Base-by-base conservation (phyloP, 2,329 filamentous ascomycete species). In the Mycosphaerelloides madeirae region DNA sequence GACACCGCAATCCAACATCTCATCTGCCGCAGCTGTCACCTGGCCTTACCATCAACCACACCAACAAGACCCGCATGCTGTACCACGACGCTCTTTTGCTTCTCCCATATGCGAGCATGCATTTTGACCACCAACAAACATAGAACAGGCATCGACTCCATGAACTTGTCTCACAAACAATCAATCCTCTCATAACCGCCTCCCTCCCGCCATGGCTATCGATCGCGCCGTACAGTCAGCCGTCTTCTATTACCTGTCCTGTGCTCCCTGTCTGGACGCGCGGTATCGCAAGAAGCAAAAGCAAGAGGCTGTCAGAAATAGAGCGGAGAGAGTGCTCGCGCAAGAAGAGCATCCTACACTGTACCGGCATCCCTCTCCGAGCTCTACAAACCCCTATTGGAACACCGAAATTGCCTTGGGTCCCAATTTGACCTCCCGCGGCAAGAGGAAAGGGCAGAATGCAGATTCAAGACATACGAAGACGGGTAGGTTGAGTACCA, bases 301-400 rank as follows among this genome's bases (percentile, higher is more conserved):
- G 65, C 78, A 79, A 55, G 77, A 87, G 63, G 85, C 86, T 38
- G 81, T 80, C 61, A 77, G 77, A 57, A 81, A 84, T 49, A 76
- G 82, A 44, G 73, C 78, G 55, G 79, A 84, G 54, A 83, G 85
- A 63, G 75, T 77, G 35, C 78, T 74, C 47, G 67, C 82, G 46
- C 78, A 85, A 55, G 77, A 76, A 43, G 80, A 88, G 53, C 80
- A 89, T 62, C 86, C 87, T 0, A 51, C 56, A 41, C 67, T 81
- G 9, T 93, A 95, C 65, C 76, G 81, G 39, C 89, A 96, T 59
- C 61, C 89, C 85, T 1, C 81, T 34, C 86, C 88, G 1, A 93
- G 88, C 58, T 84, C 83, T 59, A 95, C 88, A 20, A 96, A 96
- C 59, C 83, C 84, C 11, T 87, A 87, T 68, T 96, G 90, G 90